phyloP scores from a whole-genome alignment of 1,139 yeast genomes.

The Spathaspora jeffriesii region DNA sequence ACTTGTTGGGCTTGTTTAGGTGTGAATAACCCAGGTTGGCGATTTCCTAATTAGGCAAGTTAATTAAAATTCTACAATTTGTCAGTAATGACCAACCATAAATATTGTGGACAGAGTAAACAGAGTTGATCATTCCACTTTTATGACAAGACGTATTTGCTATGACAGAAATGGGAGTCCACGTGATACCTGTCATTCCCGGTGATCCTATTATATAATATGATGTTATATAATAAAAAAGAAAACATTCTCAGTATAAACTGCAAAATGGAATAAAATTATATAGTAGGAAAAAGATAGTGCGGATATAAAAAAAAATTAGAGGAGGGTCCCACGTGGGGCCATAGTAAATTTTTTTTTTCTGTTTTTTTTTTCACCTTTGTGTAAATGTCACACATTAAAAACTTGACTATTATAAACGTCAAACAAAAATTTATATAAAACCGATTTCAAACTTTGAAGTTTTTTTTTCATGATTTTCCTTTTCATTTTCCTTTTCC shows the following conservation, averaged over 20 bases:
- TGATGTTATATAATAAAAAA: too few species aligned
- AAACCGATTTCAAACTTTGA: slow-evolving; percentile 1
- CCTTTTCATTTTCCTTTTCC: background rate
- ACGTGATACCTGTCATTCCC: too few species aligned
- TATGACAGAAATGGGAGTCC: too few species aligned
- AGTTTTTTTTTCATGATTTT: background rate
- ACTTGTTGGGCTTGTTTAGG: too few species aligned
- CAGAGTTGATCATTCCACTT: background rate
- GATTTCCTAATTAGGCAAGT: background rate
- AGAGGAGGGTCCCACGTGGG: slow-evolving; percentile 1
- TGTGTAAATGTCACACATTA: background rate
- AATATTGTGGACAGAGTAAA: background rate
- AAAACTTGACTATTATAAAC: too few species aligned
- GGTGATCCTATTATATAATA: too few species aligned
- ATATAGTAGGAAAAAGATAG: background rate
- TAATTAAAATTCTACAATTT: background rate
- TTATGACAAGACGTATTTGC: too few species aligned
- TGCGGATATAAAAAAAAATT: background rate
- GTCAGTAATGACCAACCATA: background rate
- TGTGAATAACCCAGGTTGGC: too few species aligned
- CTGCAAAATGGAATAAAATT: background rate
- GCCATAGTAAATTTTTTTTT: background rate
- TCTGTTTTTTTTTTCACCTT: background rate
- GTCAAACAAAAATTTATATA: slow-evolving; percentile 1
- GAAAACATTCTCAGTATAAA: background rate